Percentiles rank a stretch among this genome's conserved stretches.
phyloP scores from a whole-genome alignment of 495 filamentous ascomycete species.

The Penicillium steckii region DNA sequence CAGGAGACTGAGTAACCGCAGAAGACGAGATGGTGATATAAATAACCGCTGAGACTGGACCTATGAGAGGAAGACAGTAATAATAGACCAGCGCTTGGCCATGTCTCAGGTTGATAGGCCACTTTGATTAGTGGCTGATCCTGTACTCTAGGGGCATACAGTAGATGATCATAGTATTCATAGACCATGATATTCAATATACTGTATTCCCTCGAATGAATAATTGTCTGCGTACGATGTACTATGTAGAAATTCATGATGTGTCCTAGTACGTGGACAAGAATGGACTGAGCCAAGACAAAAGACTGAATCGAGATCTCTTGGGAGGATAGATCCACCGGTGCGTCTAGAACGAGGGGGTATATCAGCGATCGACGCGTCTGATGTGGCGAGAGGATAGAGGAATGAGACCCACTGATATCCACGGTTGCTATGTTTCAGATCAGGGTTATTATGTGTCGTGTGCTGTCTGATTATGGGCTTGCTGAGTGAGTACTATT shows the following conservation, averaged over 20 bases:
- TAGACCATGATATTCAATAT: no score
- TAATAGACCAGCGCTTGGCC: conserved; percentile 7
- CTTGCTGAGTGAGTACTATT: no score
- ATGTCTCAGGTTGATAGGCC: conserved; percentile 21
- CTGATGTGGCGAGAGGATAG: background rate
- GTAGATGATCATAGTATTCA: no score
- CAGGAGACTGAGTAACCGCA: no score
- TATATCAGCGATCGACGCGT: background rate
- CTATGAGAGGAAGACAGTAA: background rate
- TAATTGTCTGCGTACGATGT: no score
- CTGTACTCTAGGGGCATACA: no score
- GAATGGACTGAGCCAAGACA: background rate
- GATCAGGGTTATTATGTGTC: no score
- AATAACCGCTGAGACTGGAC: background rate
- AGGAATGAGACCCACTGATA: background rate
- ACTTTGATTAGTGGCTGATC: background rate
- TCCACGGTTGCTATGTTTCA: conserved; percentile 2
- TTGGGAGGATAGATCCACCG: background rate
- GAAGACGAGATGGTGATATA: no score
- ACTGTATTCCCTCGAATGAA: no score
- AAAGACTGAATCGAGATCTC: background rate
- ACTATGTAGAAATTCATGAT: background rate
- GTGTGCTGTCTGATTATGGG: no score
- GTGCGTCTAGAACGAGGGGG: background rate
- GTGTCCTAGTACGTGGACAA: background rate